phyloP scores from a whole-genome alignment of 2,329 filamentous ascomycete species.

The Pleurostoma richardsiae region DNA sequence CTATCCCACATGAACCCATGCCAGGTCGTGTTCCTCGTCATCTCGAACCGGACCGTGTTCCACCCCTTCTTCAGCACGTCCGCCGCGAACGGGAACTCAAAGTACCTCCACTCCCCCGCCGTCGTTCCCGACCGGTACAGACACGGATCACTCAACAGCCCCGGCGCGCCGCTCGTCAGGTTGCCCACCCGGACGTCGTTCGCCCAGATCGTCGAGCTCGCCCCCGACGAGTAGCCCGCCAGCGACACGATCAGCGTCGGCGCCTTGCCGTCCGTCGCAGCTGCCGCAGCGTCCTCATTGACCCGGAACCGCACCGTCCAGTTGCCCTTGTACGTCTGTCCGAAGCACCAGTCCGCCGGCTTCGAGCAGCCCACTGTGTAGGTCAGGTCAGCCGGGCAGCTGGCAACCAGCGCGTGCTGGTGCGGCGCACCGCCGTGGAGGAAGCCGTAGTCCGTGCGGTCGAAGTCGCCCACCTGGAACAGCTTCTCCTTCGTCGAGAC shows the following conservation, averaged over 20 bases:
- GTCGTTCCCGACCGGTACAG: slow-evolving; percentile 40
- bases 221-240: slow-evolving; percentile 37
- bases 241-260: slow-evolving; percentile 35
- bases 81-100: slow-evolving; percentile 27
- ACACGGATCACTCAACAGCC: slow-evolving; percentile 34
- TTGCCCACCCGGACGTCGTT: slow-evolving; percentile 33
- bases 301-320: slow-evolving; percentile 26
- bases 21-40: slow-evolving; percentile 19
- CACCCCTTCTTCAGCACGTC: slow-evolving; percentile 11
- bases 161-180: slow-evolving; percentile 24
- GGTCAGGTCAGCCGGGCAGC: slow-evolving; percentile 37
- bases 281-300: background rate
- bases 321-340: slow-evolving; percentile 30
- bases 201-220: slow-evolving; percentile 39
- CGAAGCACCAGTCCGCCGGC: slow-evolving; percentile 43
- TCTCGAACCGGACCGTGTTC: slow-evolving; percentile 18
- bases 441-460: slow-evolving; percentile 39
- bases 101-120: slow-evolving; percentile 40
- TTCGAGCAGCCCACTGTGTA: slow-evolving; percentile 32
- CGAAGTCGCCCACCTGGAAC: slow-evolving; percentile 43
- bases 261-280: slow-evolving; percentile 10
- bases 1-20: slow-evolving; percentile 21
- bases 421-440: slow-evolving; percentile 33
- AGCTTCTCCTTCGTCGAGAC: slow-evolving; percentile 30
- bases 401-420: slow-evolving; percentile 36